Evolutionary conservation across 495 filamentous ascomycete genomes (phyloP).

Genomic region (Daldinia caldariorum): DNA sequence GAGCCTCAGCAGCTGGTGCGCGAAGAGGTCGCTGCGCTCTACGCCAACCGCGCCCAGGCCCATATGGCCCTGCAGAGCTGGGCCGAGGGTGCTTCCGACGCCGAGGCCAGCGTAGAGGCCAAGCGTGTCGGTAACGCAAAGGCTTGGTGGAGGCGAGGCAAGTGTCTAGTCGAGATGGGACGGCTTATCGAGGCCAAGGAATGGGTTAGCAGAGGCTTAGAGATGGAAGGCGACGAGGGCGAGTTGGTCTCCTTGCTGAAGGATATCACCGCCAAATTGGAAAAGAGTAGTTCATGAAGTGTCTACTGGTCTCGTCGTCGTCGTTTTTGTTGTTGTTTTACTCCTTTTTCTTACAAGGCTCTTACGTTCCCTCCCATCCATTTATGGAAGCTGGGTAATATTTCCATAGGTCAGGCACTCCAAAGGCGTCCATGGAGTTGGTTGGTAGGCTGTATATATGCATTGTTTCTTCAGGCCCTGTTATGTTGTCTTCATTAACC

Average conservation of each 20-base stretch:
- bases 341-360: background rate
- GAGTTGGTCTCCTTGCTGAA: slow-evolving; percentile 74
- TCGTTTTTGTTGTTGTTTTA: too few species aligned
- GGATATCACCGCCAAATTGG: slow-evolving; percentile 69
- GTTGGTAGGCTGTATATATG: slow-evolving; percentile 13
- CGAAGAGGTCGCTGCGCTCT: slow-evolving; percentile 83
- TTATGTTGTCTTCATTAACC: background rate
- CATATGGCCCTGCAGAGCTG: slow-evolving; percentile 81
- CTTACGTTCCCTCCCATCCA: background rate
- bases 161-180: slow-evolving; percentile 90
- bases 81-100: slow-evolving; percentile 84
- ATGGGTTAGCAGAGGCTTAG: slow-evolving; percentile 76
- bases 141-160: slow-evolving; percentile 89
- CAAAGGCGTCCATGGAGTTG: slow-evolving; percentile 31
- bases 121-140: slow-evolving; percentile 89
- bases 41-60: slow-evolving; percentile 89
- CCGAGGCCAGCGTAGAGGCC: slow-evolving; percentile 87
- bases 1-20: slow-evolving; percentile 82
- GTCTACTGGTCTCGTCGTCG: background rate
- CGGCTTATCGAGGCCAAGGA: slow-evolving; percentile 80
- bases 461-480: background rate
- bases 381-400: background rate
- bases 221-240: slow-evolving; percentile 80
- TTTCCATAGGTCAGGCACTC: background rate
- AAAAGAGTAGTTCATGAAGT: slow-evolving; percentile 36